Conservation (phyloP, 2,329 filamentous ascomycete genomes). For the Leptosphaerulina australis region DNA sequence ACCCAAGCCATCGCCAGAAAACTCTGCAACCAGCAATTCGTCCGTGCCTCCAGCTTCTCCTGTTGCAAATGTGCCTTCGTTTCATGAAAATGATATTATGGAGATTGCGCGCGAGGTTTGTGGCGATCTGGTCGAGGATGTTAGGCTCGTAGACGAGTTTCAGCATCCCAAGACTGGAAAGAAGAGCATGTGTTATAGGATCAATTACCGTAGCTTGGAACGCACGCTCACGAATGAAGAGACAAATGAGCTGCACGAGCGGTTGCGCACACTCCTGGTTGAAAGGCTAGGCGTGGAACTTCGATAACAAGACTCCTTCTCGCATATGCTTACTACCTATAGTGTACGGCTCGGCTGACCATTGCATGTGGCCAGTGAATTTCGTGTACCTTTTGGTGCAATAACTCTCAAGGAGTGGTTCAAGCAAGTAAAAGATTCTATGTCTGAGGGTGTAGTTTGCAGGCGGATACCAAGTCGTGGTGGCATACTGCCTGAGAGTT, state of each 20-base stretch:
- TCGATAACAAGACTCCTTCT: too few species aligned
- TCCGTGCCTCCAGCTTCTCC: slow-evolving; percentile 49
- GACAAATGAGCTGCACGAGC: slow-evolving; percentile 75
- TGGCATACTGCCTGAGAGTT: too few species aligned
- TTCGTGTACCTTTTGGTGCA: not conserved
- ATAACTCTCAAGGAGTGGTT: not conserved
- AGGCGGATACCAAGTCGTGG: too few species aligned
- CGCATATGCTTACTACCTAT: too few species aligned
- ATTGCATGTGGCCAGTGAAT: too few species aligned
- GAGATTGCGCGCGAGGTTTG: slow-evolving; percentile 85
- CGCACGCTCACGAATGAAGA: slow-evolving; percentile 85
- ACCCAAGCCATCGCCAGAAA: not conserved
- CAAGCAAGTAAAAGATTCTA: not conserved
- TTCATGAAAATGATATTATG: slow-evolving; percentile 98
- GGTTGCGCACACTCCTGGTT: slow-evolving; percentile 69
- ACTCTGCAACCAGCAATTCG: slow-evolving; percentile 3
- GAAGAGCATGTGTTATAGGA: slow-evolving; percentile 86
- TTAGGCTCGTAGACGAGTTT: slow-evolving; percentile 83
- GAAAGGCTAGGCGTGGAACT: slow-evolving; percentile 78
- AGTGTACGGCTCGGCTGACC: too few species aligned
- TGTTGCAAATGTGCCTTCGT: slow-evolving; percentile 45
- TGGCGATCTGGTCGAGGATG: slow-evolving; percentile 87
- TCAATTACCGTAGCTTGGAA: slow-evolving; percentile 93
- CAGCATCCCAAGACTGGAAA: slow-evolving; percentile 82
- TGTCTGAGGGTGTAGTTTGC: too few species aligned